Percentiles rank a stretch among this genome's conserved stretches.
Evolutionary conservation across 2,329 filamentous ascomycete genomes (phyloP).

Genomic region (Ilyonectria destructans): DNA sequence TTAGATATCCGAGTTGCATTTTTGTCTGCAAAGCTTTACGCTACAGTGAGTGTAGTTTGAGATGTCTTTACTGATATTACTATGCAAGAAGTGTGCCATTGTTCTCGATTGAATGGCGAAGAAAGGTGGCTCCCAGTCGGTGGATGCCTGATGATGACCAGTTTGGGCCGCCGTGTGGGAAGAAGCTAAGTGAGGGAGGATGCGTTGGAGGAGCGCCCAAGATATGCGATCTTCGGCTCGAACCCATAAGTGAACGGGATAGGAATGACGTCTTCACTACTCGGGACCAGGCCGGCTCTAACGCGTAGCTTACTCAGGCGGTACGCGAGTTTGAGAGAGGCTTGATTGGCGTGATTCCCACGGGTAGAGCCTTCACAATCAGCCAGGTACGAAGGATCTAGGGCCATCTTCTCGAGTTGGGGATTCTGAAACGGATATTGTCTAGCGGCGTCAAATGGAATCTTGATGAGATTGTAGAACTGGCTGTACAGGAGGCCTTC

Average conservation of each 20-base stretch:
- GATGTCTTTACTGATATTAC: background rate
- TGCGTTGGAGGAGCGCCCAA: background rate
- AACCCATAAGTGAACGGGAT: background rate
- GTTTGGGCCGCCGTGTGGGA: background rate
- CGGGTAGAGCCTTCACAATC: constrained; percentile 6
- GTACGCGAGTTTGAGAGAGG: background rate
- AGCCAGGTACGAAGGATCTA: constrained; percentile 2
- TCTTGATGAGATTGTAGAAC: background rate
- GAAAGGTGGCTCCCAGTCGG: background rate
- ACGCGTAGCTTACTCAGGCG: background rate
- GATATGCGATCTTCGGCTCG: constrained; percentile 1
- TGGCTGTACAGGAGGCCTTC: background rate
- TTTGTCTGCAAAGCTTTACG: too few relatives aligned
- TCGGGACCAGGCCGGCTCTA: background rate
- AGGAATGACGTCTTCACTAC: background rate
- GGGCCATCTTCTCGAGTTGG: constrained; percentile 1
- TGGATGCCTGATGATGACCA: background rate
- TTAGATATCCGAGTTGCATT: too few relatives aligned
- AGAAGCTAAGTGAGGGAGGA: background rate
- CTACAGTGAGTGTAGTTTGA: too few relatives aligned
- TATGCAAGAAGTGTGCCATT: constrained; percentile 3
- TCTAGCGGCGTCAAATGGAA: background rate
- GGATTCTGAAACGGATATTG: constrained; percentile 9
- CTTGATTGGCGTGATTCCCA: background rate
- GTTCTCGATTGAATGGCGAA: background rate